Evolutionary conservation across 129 eudicot genomes (phyloP).

Genomic region (Logfia minima): DNA sequence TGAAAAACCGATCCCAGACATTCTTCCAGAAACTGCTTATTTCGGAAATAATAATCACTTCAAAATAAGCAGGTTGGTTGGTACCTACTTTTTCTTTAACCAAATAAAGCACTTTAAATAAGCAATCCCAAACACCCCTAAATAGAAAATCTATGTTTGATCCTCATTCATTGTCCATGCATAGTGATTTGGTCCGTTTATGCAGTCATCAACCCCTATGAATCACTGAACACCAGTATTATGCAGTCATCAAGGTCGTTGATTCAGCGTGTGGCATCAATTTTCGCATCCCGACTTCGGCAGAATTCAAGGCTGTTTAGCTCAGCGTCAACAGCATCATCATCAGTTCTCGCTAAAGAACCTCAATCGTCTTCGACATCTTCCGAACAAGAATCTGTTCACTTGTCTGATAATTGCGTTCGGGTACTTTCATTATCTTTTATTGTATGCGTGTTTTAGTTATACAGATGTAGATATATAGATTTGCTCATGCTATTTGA

Average conservation of each 20-base stretch:
- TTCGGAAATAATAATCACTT: too few relatives aligned
- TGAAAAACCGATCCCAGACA: too few relatives aligned
- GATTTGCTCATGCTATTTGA: not conserved
- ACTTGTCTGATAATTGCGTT: slow-evolving; percentile 66
- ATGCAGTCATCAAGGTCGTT: slow-evolving; percentile 47
- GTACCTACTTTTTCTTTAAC: too few relatives aligned
- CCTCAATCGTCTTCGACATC: slow-evolving; percentile 36
- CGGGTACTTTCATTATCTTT: slow-evolving; percentile 42
- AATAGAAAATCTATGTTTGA: too few relatives aligned
- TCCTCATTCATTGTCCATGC: too few relatives aligned
- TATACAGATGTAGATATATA: not conserved
- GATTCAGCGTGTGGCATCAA: slow-evolving; percentile 50
- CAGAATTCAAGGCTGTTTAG: slow-evolving; percentile 50
- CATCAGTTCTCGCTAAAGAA: slow-evolving; percentile 47
- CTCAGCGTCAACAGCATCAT: slow-evolving; percentile 30
- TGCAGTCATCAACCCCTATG: not conserved
- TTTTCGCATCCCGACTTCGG: slow-evolving; percentile 55
- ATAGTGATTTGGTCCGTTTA: too few relatives aligned
- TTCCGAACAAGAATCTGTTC: slow-evolving; percentile 39
- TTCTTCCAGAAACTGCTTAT: too few relatives aligned
- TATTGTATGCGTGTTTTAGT: not conserved
- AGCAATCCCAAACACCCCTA: too few relatives aligned
- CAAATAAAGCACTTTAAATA: too few relatives aligned
- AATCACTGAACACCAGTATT: slow-evolving; percentile 13
- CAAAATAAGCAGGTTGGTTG: too few relatives aligned